Evolutionary conservation across 306 rosid species (phyloP).

Genomic region (Vachellia collinsii): DNA sequence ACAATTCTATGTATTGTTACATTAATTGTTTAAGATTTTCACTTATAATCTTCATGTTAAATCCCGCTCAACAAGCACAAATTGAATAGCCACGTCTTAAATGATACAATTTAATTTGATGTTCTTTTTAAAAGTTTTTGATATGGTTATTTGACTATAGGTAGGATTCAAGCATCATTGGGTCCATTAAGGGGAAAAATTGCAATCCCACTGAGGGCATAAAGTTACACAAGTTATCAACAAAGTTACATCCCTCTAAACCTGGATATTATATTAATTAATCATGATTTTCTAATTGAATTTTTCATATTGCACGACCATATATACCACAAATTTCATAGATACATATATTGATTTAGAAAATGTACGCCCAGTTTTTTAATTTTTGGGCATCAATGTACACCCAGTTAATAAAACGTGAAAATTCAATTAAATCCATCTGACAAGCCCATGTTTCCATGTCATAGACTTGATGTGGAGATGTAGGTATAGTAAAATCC

Average conservation of each 20-base stretch:
- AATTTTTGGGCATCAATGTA: too few relatives aligned
- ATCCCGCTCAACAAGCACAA: background rate
- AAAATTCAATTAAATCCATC: background rate
- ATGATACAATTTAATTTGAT: too few relatives aligned
- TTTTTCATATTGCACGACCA: background rate
- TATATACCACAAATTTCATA: background rate
- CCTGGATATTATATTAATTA: background rate
- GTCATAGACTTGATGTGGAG: background rate
- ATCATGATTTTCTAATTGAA: background rate
- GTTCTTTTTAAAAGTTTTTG: too few relatives aligned
- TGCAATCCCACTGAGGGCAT: background rate
- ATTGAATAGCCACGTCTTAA: background rate
- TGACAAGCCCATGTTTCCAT: background rate
- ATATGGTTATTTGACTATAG: too few relatives aligned
- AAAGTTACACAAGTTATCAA: background rate
- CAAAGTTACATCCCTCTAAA: background rate
- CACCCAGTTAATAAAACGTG: background rate
- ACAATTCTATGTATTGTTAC: background rate
- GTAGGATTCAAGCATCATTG: too few relatives aligned
- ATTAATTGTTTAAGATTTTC: background rate
- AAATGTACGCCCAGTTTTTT: background rate
- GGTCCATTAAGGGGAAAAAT: background rate
- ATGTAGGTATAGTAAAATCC: slow-evolving; percentile 3
- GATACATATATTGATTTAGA: background rate
- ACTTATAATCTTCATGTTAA: background rate